phyloP scores from a whole-genome alignment of 441 rosid species.

The Populus hybrid region DNA sequence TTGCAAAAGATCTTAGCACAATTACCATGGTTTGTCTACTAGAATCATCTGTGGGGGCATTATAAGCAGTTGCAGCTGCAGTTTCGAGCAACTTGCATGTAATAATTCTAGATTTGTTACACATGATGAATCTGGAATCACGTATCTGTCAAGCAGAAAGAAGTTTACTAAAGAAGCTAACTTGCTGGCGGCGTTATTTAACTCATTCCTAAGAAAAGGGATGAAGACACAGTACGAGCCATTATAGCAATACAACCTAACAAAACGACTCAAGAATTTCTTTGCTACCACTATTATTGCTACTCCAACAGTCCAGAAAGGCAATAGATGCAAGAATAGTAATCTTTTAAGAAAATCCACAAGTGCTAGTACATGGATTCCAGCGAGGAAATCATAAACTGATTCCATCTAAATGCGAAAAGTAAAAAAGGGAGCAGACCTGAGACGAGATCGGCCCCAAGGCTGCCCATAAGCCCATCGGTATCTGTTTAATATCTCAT shows the following conservation, averaged over 20 bases:
- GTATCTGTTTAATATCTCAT: constrained; percentile 76
- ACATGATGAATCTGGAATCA: neutral
- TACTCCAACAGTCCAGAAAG: neutral
- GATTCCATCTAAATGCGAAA: neutral
- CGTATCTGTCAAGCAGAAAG: neutral
- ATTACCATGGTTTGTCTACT: neutral
- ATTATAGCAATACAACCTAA: neutral
- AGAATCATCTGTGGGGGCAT: neutral
- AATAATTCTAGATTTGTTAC: neutral
- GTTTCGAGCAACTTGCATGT: neutral
- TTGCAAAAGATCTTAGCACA: neutral
- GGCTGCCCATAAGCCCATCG: constrained; percentile 90
- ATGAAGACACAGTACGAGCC: neutral
- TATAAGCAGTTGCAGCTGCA: neutral
- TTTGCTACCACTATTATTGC: neutral
- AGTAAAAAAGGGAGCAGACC: constrained; percentile 33
- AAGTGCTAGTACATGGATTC: neutral
- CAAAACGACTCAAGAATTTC: neutral
- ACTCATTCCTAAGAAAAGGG: neutral
- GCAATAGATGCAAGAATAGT: neutral
- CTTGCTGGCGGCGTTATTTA: neutral
- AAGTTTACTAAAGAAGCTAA: neutral
- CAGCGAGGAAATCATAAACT: neutral
- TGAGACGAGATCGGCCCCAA: constrained; percentile 93
- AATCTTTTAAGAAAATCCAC: neutral